These are phyloP conservation scores for Amaranthus cruentus DNA, from an alignment of 148 eudicot genomes.

Conservation along the genomic window DNA sequence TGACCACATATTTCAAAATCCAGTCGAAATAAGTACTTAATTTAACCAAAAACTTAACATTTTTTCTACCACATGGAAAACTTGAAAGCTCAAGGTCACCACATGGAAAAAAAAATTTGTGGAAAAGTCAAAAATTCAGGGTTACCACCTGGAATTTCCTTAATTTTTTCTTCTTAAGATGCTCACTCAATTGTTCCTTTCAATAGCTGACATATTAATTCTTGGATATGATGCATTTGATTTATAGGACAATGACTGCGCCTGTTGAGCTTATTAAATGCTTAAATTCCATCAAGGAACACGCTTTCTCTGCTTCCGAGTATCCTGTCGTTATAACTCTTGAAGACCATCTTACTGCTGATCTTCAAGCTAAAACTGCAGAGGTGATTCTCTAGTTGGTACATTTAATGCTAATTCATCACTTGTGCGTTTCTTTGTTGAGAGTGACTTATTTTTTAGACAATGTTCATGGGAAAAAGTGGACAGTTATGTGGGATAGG, in stretches of 20 bases:
- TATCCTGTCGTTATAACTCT: conserved; percentile 83
- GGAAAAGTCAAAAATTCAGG: no score
- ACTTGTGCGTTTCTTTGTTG: not conserved
- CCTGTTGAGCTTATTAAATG: conserved; percentile 72
- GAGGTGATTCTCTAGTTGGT: conserved; percentile 40
- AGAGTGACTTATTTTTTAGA: no score
- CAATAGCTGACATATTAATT: not conserved
- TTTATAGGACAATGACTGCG: conserved; percentile 71
- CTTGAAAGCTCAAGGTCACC: no score
- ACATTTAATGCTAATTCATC: not conserved
- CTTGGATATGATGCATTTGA: not conserved
- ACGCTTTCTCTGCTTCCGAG: conserved; percentile 69
- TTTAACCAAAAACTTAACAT: no score
- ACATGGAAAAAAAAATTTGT: no score
- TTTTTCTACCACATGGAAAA: no score
- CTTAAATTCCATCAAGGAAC: conserved; percentile 59
- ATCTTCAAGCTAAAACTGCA: conserved; percentile 88
- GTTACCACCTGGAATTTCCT: no score
- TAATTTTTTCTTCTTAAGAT: not conserved
- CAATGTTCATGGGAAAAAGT: not conserved
- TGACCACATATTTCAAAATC: no score
- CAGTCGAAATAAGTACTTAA: no score
- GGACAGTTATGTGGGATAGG: no score
- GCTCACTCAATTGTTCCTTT: not conserved
- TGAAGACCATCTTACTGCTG: conserved; percentile 85